phyloP scores from a whole-genome alignment of 345 rosid species.

The Boechera stricta region DNA sequence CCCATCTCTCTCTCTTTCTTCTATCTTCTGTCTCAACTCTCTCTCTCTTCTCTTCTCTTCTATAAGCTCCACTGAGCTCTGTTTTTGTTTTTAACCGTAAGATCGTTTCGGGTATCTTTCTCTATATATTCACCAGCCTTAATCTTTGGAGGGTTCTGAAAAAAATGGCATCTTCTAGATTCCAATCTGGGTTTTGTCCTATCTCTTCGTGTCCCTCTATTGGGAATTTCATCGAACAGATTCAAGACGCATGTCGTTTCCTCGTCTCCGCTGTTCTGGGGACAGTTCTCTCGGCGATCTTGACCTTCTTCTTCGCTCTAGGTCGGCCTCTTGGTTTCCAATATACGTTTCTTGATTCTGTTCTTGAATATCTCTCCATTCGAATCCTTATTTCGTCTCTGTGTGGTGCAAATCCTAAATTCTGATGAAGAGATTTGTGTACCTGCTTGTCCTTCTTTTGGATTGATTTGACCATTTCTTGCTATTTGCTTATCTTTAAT shows the following conservation, averaged over 20 bases:
- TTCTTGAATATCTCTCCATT: neutral
- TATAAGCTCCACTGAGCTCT: slow-evolving; percentile 40
- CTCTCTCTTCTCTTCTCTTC: slow-evolving; percentile 16
- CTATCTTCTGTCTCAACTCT: slow-evolving; percentile 6
- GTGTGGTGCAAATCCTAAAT: no score
- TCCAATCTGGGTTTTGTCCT: slow-evolving; percentile 54
- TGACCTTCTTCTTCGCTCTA: slow-evolving; percentile 95
- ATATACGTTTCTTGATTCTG: neutral
- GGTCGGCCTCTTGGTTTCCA: slow-evolving; percentile 52
- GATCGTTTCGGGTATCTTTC: slow-evolving; percentile 44
- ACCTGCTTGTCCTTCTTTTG: no score
- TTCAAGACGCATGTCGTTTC: slow-evolving; percentile 62
- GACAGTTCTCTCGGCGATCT: slow-evolving; percentile 85
- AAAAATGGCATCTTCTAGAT: slow-evolving; percentile 56
- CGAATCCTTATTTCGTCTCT: no score
- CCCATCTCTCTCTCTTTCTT: slow-evolving; percentile 29
- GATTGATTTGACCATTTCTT: no score
- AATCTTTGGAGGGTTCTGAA: neutral
- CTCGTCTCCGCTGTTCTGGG: slow-evolving; percentile 80
- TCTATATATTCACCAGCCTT: slow-evolving; percentile 22
- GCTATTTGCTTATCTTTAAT: no score
- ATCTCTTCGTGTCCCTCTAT: slow-evolving; percentile 44
- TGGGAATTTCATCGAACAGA: slow-evolving; percentile 59
- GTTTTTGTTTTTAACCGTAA: neutral
- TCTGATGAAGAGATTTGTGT: neutral